A percentile compares a stretch with the other conserved stretches of the same genome.
Conservation (phyloP, 768 basidiomycete species). For the Naganishia vishniacii region DNA sequence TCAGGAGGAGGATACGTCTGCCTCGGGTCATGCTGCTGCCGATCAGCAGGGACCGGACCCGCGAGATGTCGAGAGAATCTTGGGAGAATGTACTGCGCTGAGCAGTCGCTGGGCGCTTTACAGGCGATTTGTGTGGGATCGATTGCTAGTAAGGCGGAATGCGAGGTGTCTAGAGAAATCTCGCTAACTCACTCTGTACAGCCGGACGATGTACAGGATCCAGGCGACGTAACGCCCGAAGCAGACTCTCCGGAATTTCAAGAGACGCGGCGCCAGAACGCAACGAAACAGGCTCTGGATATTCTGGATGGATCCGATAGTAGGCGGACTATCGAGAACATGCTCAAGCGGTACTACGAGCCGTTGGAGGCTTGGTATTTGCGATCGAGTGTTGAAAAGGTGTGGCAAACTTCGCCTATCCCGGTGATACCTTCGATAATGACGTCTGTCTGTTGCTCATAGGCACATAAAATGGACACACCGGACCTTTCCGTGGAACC, state of each 20-base stretch:
- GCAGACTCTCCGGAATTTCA: neutral
- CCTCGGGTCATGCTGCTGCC: constrained; percentile 15
- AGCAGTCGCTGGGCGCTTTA: constrained; percentile 87
- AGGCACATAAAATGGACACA: constrained; percentile 84
- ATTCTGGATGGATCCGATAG: constrained; percentile 45
- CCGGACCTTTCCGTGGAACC: constrained; percentile 62
- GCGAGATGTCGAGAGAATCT: constrained; percentile 79
- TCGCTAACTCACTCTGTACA: too few species aligned
- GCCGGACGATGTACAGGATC: constrained; percentile 15
- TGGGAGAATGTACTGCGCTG: constrained; percentile 86
- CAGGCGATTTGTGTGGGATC: constrained; percentile 73
- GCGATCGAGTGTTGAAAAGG: constrained; percentile 80
- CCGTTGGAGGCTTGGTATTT: constrained; percentile 92
- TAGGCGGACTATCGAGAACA: constrained; percentile 57
- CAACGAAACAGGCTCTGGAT: neutral
- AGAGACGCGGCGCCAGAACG: neutral
- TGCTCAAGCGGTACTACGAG: constrained; percentile 70
- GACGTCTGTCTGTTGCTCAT: neutral
- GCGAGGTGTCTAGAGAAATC: too few species aligned
- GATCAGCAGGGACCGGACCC: constrained; percentile 59
- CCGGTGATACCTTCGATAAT: neutral
- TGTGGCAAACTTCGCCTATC: constrained; percentile 40
- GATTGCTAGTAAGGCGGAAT: constrained; percentile 59
- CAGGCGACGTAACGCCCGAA: constrained; percentile 6
- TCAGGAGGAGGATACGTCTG: constrained; percentile 48